Conservation (phyloP, 139 green algal genomes). For the Penium margaritaceum region DNA sequence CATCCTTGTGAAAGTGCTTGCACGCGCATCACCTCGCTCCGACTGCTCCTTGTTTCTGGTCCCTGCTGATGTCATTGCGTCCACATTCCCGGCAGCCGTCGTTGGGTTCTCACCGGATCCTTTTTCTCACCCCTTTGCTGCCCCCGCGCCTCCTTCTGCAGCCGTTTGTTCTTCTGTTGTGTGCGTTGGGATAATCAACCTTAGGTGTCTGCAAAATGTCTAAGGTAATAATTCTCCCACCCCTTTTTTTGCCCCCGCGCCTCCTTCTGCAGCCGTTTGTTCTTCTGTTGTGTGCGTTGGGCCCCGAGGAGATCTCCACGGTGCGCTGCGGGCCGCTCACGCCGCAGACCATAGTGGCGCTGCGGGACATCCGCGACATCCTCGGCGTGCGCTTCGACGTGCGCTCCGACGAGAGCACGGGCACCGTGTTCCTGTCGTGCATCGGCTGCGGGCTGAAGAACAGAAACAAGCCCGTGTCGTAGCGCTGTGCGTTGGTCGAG, state of each 20-base stretch:
- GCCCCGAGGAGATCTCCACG: slow-evolving; percentile 72
- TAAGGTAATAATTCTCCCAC: no score
- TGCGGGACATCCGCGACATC: slow-evolving; percentile 81
- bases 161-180: slow-evolving; percentile 73
- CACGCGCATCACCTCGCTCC: neutral
- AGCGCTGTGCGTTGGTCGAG: no score
- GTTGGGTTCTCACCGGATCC: neutral
- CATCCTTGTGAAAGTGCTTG: no score
- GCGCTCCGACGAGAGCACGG: slow-evolving; percentile 65
- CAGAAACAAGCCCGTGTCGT: slow-evolving; percentile 47
- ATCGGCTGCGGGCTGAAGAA: slow-evolving; percentile 85
- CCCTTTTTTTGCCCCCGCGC: no score
- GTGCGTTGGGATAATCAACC: no score
- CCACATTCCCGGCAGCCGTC: neutral
- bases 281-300: slow-evolving; percentile 77
- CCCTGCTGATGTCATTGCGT: neutral
- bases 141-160: neutral
- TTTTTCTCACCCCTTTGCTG: neutral
- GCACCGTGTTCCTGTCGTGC: slow-evolving; percentile 86
- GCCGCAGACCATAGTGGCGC: slow-evolving; percentile 68
- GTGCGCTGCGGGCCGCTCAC: slow-evolving; percentile 82
- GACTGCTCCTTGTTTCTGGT: neutral
- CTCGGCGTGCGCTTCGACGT: slow-evolving; percentile 85
- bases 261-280: slow-evolving; percentile 52
- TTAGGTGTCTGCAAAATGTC: no score